phyloP scores from a whole-genome alignment of 2,329 filamentous ascomycete genomes.

The Fusarium praegraminearum region DNA sequence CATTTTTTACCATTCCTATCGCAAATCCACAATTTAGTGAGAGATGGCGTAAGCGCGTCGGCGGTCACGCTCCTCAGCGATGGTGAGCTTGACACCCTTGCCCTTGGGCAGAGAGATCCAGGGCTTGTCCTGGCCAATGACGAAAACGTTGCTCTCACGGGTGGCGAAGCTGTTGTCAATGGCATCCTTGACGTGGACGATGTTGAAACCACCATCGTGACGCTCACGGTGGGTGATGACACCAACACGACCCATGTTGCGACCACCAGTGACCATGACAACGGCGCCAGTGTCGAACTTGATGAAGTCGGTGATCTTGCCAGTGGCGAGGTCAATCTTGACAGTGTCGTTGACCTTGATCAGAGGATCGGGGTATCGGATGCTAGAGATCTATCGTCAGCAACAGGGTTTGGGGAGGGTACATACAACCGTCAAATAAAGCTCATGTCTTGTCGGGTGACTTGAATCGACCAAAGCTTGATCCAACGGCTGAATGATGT shows the following conservation, averaged over 20 bases:
- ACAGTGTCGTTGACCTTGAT: conserved; percentile 99
- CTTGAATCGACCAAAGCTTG: conserved; percentile 88
- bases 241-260: conserved; percentile 99
- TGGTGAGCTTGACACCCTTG: conserved; percentile 99
- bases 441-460: conserved; percentile 52
- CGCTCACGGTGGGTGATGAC: conserved; percentile 99
- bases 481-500: conserved; percentile 99
- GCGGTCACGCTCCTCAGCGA: conserved; percentile 99
- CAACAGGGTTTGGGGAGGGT: conserved; percentile 48
- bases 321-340: conserved; percentile 96
- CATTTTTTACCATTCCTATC: conserved; percentile 48
- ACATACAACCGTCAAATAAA: conserved; percentile 68
- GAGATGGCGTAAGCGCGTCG: conserved; percentile 76
- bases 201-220: conserved; percentile 99
- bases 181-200: conserved; percentile 99
- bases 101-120: conserved; percentile 99
- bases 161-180: conserved; percentile 99
- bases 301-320: conserved; percentile 99
- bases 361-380: conserved; percentile 97
- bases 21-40: conserved; percentile 59
- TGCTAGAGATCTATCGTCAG: conserved; percentile 70
- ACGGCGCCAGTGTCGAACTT: conserved; percentile 98
- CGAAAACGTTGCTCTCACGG: conserved; percentile 99
- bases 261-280: conserved; percentile 98
- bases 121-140: conserved; percentile 98